Base-by-base conservation (phyloP, 2,329 filamentous ascomycete genomes). In the Cladosporium velox region DNA sequence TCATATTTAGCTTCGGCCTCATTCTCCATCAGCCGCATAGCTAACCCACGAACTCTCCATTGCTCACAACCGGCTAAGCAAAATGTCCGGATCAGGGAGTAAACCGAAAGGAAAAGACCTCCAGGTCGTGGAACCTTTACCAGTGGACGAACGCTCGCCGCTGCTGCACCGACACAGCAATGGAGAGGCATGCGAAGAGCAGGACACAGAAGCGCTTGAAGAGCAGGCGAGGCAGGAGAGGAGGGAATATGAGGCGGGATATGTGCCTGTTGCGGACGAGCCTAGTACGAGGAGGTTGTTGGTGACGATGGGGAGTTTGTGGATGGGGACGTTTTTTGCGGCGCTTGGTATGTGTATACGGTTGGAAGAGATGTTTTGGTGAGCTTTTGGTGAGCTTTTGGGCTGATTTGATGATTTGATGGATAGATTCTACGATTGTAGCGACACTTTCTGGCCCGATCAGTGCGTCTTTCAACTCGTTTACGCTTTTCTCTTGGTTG, bases 381-480 rank as follows among this genome's bases (percentile, higher is more conserved):
- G 28, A 15, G 49, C 32, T 52, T 8, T 30, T 28, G 51, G 47
- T n/a, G 47, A 52, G n/a, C 10, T n/a, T 6, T 41, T 32, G 30
- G 18, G 54, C 51, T 60, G 55, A 60, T 38, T 21, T n/a, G 21
- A 28, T 30, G 15, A 26, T 30, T 30, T 8, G 4, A 5, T 35
- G 21, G n/a, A 18, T 47, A 81, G 92, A 97, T 78, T 87, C 86
- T 1, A 95, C 91, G 58, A 90, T 97, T 69, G 91, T 96, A 71
- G 92, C 93, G 10, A 97, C 93, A 0, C 85, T 97, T 1, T 90
- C 91, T 0, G 91, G 87, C 0, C 91, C 93, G 8, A 96, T 97
- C 69, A 91, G 91, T 28, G 91, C 88, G 75, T 90, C 90, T 52
- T 96, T 97, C 79, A 84, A 89, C 66, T 96, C 91, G 0, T 86